Evolutionary conservation across 176 grass and related monocot genomes (phyloP).

Genomic region (Eremochloa ophiuroides): DNA sequence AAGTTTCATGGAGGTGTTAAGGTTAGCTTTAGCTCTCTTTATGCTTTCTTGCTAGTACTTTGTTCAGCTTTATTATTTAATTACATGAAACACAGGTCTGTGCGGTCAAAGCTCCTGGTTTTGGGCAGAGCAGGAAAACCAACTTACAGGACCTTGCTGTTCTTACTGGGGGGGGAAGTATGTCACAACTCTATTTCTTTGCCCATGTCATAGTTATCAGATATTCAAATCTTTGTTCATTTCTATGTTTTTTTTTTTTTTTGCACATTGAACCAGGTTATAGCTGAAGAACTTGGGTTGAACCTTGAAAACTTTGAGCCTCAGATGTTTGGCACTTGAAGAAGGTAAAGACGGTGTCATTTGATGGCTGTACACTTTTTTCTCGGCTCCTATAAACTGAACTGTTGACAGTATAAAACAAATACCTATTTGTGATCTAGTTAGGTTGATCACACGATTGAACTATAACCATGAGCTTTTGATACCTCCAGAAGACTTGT

Average conservation of each 20-base stretch:
- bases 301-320: conserved; percentile 72
- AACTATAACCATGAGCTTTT: not conserved
- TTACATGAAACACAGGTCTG: conserved; percentile 59
- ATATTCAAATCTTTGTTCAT: not conserved
- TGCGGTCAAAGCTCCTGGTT: conserved; percentile 97
- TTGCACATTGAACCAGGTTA: conserved; percentile 28
- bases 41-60: not conserved
- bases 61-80: not conserved
- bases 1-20: conserved; percentile 90
- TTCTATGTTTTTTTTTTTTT: not conserved
- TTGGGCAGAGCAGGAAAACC: conserved; percentile 90
- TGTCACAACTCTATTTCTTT: conserved; percentile 2
- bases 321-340: conserved; percentile 71
- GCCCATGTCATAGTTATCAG: not conserved
- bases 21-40: conserved; percentile 18
- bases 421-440: not conserved
- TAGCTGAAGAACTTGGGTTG: conserved; percentile 64
- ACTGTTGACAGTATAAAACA: not conserved
- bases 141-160: conserved; percentile 90
- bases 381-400: not conserved
- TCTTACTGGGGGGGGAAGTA: conserved; percentile 86
- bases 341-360: conserved; percentile 40
- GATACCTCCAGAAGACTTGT: not conserved
- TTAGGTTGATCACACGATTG: not conserved
- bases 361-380: conserved; percentile 2